Evolutionary conservation across 345 rosid species (phyloP).

Genomic region (Mangifera indica): DNA sequence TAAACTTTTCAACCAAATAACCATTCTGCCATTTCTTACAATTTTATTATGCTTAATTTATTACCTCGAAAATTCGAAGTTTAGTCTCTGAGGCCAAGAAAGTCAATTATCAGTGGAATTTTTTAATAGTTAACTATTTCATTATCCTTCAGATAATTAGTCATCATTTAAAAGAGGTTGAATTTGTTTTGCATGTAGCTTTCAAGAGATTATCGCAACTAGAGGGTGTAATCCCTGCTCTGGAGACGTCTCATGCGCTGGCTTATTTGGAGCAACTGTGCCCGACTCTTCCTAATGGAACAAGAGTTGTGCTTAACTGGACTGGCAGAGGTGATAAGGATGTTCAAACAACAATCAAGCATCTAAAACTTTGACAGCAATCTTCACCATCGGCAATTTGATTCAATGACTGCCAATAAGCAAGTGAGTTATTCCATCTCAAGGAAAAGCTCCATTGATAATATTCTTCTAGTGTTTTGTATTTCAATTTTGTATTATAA

Average conservation of each 20-base stretch:
- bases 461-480: neutral
- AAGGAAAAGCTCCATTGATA: constrained; percentile 11
- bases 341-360: constrained; percentile 77
- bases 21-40: neutral
- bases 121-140: neutral
- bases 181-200: constrained; percentile 41
- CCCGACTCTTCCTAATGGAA: constrained; percentile 62
- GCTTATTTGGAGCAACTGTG: constrained; percentile 83
- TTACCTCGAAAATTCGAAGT: neutral
- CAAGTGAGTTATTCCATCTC: constrained; percentile 2
- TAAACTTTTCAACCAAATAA: neutral
- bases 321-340: constrained; percentile 96
- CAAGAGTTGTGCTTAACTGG: constrained; percentile 76
- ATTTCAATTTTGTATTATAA: neutral
- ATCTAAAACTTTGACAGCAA: constrained; percentile 47
- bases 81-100: neutral
- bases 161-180: neutral
- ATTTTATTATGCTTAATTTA: neutral
- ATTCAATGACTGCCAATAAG: neutral
- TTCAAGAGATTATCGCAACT: constrained; percentile 76
- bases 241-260: constrained; percentile 89
- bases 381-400: neutral
- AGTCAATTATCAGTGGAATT: neutral
- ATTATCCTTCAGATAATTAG: neutral
- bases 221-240: constrained; percentile 89